Evolutionary conservation across 306 rosid species (phyloP).

Genomic region (Begonia fuchsioides): DNA sequence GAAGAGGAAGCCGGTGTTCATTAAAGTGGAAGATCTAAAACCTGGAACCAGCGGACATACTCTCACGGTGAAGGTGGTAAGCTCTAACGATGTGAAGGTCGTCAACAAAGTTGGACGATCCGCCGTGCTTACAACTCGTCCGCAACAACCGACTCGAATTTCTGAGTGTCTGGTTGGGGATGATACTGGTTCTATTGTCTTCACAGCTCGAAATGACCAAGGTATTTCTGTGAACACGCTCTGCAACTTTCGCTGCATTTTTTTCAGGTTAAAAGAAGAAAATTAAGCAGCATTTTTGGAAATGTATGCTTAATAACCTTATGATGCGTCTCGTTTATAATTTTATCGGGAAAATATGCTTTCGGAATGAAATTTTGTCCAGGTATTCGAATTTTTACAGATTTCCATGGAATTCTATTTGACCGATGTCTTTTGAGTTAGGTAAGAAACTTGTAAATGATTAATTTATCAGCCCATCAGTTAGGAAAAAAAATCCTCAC

Average conservation of each 20-base stretch:
- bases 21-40: conserved; percentile 58
- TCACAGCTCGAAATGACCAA: conserved; percentile 87
- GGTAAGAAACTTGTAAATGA: neutral
- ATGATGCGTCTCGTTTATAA: too few relatives aligned
- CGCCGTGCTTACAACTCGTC: conserved; percentile 25
- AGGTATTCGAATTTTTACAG: neutral
- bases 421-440: neutral
- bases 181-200: conserved; percentile 57
- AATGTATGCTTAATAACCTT: neutral
- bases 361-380: neutral
- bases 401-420: neutral
- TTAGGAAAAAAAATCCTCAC: too few relatives aligned
- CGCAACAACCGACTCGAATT: conserved; percentile 40
- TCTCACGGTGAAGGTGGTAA: conserved; percentile 67
- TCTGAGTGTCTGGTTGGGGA: conserved; percentile 72
- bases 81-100: conserved; percentile 31
- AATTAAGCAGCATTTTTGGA: neutral
- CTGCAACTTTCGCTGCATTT: too few relatives aligned
- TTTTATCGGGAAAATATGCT: neutral
- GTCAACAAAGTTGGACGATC: conserved; percentile 35
- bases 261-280: too few relatives aligned
- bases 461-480: too few relatives aligned
- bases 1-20: conserved; percentile 77
- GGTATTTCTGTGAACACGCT: conserved; percentile 18
- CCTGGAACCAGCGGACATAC: conserved; percentile 83